Evolutionary conservation across 495 filamentous ascomycete genomes (phyloP), one percentile per base, ranked within the genome.

Genomic region (Bacidia rubella): DNA sequence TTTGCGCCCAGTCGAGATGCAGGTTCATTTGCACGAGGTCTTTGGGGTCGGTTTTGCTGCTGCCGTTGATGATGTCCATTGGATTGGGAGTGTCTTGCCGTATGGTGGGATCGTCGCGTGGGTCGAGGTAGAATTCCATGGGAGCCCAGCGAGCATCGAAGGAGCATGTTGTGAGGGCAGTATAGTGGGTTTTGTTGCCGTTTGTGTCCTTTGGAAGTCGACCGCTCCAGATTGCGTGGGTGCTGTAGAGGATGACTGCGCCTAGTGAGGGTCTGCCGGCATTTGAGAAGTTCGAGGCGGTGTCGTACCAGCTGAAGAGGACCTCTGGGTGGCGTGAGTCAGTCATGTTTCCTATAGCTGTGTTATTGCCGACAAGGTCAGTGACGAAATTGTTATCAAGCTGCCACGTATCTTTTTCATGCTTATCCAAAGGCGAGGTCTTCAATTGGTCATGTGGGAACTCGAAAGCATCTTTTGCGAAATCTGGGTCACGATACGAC

Each of bases 141-240:
- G 54, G 54, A 12, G 27, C 49, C 54, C 54, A 56, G 40, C 54
- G 54, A 47, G 39, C 48, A 52, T 56, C 54, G 24, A 56, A 45
- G 12, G 54, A 43, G 23, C 54, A 55, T 7, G 46, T 50, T 23
- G 53, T 49, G 43, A 54, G 11, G 17, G 38, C 53, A 23, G 39
- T 2, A 3, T 24, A 7, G 11, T 11, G 17, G 11, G 44, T 49
- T n/a, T 39, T 39, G 32, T 9, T 9, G 32, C n/a, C 32, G n/a
- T n/a, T 39, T 19, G n/a, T 23, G 9, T 39, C 38, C 11, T 55
- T 47, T 0, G 1, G 3, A 22, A 48, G 25, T 4, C 7, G 39
- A n/a, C n/a, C n/a, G n/a, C n/a, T n/a, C n/a, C n/a, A n/a, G n/a
- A n/a, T n/a, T n/a, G n/a, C n/a, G n/a, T n/a, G n/a, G n/a, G n/a